Conservation (phyloP, 2,329 filamentous ascomycete species). For the Allantophomopsis cytisporea region DNA sequence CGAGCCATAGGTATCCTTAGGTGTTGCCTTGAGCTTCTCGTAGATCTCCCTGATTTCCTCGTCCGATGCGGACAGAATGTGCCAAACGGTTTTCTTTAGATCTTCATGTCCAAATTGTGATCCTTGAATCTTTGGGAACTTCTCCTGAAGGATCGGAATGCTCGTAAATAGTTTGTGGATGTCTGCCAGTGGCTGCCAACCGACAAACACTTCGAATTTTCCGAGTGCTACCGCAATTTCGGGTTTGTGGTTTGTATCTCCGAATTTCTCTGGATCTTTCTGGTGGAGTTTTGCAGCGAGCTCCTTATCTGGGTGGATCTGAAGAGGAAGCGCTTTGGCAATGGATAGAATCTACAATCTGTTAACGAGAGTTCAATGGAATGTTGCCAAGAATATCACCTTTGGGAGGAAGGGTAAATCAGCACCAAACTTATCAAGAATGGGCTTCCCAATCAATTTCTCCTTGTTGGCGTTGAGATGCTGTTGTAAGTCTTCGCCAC, state of each 20-base stretch:
- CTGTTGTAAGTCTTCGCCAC: slow-evolving; percentile 49
- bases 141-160: slow-evolving; percentile 9
- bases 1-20: slow-evolving; percentile 30
- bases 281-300: slow-evolving; percentile 51
- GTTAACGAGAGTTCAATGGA: slow-evolving; percentile 2
- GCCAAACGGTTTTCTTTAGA: slow-evolving; percentile 36
- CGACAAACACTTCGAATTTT: slow-evolving; percentile 63
- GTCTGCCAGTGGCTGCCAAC: slow-evolving; percentile 52
- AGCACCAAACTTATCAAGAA: slow-evolving; percentile 44
- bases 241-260: slow-evolving; percentile 66
- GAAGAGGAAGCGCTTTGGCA: slow-evolving; percentile 59
- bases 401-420: slow-evolving; percentile 65
- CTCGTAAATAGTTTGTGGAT: slow-evolving; percentile 40
- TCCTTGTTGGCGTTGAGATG: slow-evolving; percentile 48
- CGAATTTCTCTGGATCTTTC: slow-evolving; percentile 50
- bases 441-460: slow-evolving; percentile 47
- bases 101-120: slow-evolving; percentile 39
- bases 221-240: slow-evolving; percentile 63
- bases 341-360: slow-evolving; percentile 50
- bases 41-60: slow-evolving; percentile 37
- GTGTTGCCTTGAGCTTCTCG: slow-evolving; percentile 31
- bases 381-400: slow-evolving; percentile 17
- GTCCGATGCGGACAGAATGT: slow-evolving; percentile 38
- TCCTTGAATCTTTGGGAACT: slow-evolving; percentile 13
- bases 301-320: slow-evolving; percentile 60